Conservation (phyloP, 306 rosid species). For the Trifolium subterraneum region DNA sequence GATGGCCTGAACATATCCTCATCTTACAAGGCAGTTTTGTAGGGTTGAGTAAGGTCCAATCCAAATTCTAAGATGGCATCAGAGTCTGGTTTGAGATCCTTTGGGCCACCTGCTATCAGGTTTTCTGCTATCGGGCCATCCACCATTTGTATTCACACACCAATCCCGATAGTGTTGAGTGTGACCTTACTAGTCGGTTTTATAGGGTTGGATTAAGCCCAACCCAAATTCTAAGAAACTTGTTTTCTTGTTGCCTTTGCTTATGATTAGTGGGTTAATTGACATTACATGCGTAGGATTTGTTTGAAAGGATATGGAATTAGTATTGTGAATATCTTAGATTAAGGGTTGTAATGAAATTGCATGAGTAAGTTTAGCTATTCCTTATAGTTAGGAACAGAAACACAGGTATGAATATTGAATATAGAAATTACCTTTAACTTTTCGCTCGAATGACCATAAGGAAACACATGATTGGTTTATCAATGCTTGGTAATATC, state of each 20-base stretch:
- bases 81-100: no score
- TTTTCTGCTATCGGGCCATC: no score
- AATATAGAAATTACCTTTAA: neutral
- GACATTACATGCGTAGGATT: neutral
- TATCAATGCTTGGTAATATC: slow-evolving; percentile 12
- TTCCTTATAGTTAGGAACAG: neutral
- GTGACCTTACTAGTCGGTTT: no score
- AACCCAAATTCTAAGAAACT: no score
- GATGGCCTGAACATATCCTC: no score
- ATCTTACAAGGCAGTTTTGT: no score
- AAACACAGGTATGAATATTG: neutral
- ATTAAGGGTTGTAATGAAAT: slow-evolving; percentile 1
- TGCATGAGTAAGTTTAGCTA: neutral
- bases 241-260: neutral
- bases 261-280: neutral
- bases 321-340: neutral
- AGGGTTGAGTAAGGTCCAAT: no score
- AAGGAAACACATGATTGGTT: slow-evolving; percentile 6
- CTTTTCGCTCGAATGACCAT: neutral
- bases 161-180: no score
- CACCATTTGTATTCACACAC: no score
- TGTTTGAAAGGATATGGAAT: neutral
- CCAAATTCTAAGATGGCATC: no score
- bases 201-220: no score
- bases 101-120: no score